A percentile compares a stretch with the other conserved stretches of the same genome.
Evolutionary conservation across 2,329 filamentous ascomycete species (phyloP).

Genomic region (Fusarium sp.): DNA sequence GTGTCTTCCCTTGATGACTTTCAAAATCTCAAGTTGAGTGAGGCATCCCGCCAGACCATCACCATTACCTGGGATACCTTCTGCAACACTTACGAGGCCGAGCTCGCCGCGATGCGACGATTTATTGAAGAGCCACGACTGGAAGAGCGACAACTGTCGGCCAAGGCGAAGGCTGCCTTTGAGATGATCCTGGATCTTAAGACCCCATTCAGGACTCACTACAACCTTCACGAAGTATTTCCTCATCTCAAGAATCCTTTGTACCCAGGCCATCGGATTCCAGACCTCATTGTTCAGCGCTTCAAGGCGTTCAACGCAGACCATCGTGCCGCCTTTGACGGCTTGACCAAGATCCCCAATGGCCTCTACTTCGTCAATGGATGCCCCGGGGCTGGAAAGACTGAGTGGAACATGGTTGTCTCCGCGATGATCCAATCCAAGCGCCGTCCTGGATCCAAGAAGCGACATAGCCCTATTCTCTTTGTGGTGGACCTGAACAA

Average conservation of each 20-base stretch:
- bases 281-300: conserved; percentile 41
- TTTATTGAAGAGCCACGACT: conserved; percentile 39
- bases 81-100: conserved; percentile 48
- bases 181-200: conserved; percentile 49
- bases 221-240: conserved; percentile 44
- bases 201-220: conserved; percentile 26
- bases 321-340: conserved; percentile 52
- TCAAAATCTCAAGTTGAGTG: conserved; percentile 22
- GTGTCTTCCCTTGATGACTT: conserved; percentile 53
- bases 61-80: conserved; percentile 45
- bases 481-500: conserved; percentile 63
- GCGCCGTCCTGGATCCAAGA: conserved; percentile 34
- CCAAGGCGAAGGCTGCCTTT: conserved; percentile 44
- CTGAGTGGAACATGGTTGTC: conserved; percentile 59
- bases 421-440: conserved; percentile 53
- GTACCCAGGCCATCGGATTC: conserved; percentile 32
- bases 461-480: conserved; percentile 50
- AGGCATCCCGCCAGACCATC: conserved; percentile 34
- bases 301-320: conserved; percentile 52
- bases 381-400: conserved; percentile 61
- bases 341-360: conserved; percentile 53
- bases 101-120: conserved; percentile 46
- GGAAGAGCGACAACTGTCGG: conserved; percentile 15
- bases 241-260: conserved; percentile 51
- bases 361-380: conserved; percentile 59